A percentile compares a stretch with the other conserved stretches of the same genome.
phyloP scores from a whole-genome alignment of 257 asterid species.

The Penstemon newberryi region DNA sequence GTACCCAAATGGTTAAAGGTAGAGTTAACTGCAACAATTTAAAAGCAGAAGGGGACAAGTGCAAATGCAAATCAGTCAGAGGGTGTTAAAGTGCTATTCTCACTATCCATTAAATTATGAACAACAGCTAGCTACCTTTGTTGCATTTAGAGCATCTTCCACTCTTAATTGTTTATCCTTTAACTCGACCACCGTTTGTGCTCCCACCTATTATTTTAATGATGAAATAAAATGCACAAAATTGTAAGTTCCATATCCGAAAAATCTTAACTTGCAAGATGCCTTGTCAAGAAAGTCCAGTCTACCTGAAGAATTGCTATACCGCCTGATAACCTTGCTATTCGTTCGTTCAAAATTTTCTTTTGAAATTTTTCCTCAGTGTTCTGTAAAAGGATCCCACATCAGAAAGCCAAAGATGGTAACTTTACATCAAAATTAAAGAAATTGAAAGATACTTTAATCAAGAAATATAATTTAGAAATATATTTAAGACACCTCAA shows the following conservation, averaged over 20 bases:
- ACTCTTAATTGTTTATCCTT: conserved; percentile 82
- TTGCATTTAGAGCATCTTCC: conserved; percentile 88
- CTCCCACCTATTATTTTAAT: conserved; percentile 60
- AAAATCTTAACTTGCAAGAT: conserved; percentile 4
- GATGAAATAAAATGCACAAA: conserved; percentile 1
- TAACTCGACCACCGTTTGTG: conserved; percentile 78
- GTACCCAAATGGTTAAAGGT: too few species aligned
- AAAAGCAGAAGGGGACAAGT: too few species aligned
- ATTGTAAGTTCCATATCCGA: not conserved
- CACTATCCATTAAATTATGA: too few species aligned
- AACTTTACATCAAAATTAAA: not conserved
- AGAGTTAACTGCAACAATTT: too few species aligned
- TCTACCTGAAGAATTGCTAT: conserved; percentile 78
- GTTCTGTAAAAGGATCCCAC: conserved; percentile 50
- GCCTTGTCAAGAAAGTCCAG: conserved; percentile 2
- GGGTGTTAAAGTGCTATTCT: too few species aligned
- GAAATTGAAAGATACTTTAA: not conserved
- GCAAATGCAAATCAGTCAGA: too few species aligned
- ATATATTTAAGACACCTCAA: conserved; percentile 47
- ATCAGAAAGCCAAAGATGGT: conserved; percentile 3
- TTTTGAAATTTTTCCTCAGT: conserved; percentile 70
- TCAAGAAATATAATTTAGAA: not conserved
- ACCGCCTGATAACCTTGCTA: conserved; percentile 80
- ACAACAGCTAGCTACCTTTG: conserved; percentile 57
- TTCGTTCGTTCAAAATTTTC: conserved; percentile 68